Base-by-base conservation (phyloP, 495 filamentous ascomycete species). In the Baudoinia panamericana region DNA sequence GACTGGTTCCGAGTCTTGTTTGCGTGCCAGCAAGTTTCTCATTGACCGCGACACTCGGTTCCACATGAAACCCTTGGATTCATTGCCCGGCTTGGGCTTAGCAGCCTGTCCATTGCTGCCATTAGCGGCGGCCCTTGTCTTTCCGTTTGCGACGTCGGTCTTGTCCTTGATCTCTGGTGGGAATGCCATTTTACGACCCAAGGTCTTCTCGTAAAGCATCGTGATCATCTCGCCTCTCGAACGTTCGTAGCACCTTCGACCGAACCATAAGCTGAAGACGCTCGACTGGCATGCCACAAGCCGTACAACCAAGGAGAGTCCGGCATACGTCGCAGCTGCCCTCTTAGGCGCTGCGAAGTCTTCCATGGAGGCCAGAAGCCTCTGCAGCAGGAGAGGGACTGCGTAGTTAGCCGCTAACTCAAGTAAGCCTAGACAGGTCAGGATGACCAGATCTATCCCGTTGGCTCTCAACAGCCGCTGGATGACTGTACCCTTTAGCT, bases 191-290 rank as follows among this genome's bases (percentile, higher is more conserved):
- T 88, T 87, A 23, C 84, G 63, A 4, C 73, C 71, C 7, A 90
- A 58, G 0, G 81, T 83, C 60, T 92, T 92, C 54, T 85, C 82
- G 41, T 86, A 86, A 19, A 90, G 65, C 73, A 84, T 86, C 39
- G 82, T 88, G 35, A 92, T 78, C 75, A 88, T 76, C 54, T 87
- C 83, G 7, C 84, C 84, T 30, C 84, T 64, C 4, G 79, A 81
- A 35, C 83, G 65, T 51, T 92, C 84, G 49, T 88, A 92, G 41
- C 68, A 69, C 36, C 83, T 70, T 34, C 84, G 68, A 37, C 71
- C 69, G 51, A 75, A 85, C 82, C 84, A 88, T 0, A 85, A 58
- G 33, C 56, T 72, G 44, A 88, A 70, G 0, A 86, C 75, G 8
- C 68, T 70, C 0, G 72, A 73, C 39, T 92, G 84, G 1, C 67